Evolutionary conservation across 805 yeast species (phyloP), one percentile per base, ranked within the genome.

Genomic region (Wickerhamomyces canadensis): DNA sequence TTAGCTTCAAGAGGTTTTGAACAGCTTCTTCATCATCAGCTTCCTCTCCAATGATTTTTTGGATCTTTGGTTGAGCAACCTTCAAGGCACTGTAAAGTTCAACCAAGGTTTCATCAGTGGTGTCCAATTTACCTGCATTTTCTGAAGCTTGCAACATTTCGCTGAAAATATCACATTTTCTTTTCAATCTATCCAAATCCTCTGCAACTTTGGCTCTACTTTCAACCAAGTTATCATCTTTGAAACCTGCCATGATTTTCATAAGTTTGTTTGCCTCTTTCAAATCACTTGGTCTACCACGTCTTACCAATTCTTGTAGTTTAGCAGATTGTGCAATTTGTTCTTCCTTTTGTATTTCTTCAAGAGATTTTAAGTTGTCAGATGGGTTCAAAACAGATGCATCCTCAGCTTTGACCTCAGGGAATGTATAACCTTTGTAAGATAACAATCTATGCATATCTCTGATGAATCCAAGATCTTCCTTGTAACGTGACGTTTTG

Each of bases 241-340:
- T 84, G 68, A 87, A 93, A 6, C 99, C 99, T 5, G 98, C 95
- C 96, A 93, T 88, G 49, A 93, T 78, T 59, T 91, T 88, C 98
- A 93, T 93, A 60, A 93, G 72, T 50, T 84, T 86, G 61, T 93
- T 93, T 31, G 99, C 99, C 61, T 93, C 98, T 51, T 82, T 85
- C 55, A 93, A 74, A 63, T 93, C 99, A 45, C 81, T 84, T 6
- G 98, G 98, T 59, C 85, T 83, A 29, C 98, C 98, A 52, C 97
- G 75, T 63, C 98, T 80, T 44, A 93, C 84, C 44, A 93, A 72
- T 61, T 93, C 98, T 63, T 93, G 98, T 47, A 93, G 73, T 64
- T 93, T 93, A 14, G 98, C 98, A 45, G 85, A 75, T 56, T 89
- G 96, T 2, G 94, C 97, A 34, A 87, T 69, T 40, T 85, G 81